These are phyloP conservation scores for Monosporascus sp. DNA, from an alignment of 2,329 filamentous ascomycete genomes.

Conservation along the genomic window DNA sequence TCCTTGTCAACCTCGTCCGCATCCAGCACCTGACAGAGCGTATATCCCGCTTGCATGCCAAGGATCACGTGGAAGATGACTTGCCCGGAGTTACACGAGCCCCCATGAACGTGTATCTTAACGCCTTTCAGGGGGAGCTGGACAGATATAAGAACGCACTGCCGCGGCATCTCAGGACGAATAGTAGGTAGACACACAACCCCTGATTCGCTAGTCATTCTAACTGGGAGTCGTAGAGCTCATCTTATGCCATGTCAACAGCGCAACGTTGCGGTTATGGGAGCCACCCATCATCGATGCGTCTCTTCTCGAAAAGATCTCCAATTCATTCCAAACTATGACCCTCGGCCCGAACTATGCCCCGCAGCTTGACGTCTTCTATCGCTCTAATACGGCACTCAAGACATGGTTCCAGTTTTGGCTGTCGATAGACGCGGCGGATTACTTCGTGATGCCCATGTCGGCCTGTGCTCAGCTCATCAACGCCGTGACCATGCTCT, in stretches of 20 bases:
- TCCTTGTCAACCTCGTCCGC: conserved; percentile 40
- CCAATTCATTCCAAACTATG: conserved; percentile 34
- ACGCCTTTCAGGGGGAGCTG: conserved; percentile 40
- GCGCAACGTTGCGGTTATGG: conserved; percentile 38
- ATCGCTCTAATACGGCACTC: conserved; percentile 41
- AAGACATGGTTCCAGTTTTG: conserved; percentile 45
- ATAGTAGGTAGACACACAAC: conserved; percentile 28
- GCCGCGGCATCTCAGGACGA: conserved; percentile 27
- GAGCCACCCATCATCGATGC: conserved; percentile 41
- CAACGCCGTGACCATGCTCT: conserved; percentile 45
- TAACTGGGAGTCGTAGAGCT: conserved; percentile 23
- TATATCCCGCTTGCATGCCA: conserved; percentile 36
- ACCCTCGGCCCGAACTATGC: conserved; percentile 26
- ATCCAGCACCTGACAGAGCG: conserved; percentile 46
- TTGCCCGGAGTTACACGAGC: conserved; percentile 31
- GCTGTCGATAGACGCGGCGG: conserved; percentile 35
- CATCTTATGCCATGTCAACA: conserved; percentile 34
- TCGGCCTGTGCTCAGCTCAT: conserved; percentile 40
- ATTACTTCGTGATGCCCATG: conserved; percentile 42
- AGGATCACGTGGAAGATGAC: conserved; percentile 28
- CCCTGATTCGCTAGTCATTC: neutral
- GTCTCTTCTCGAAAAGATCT: conserved; percentile 34
- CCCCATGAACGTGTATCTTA: conserved; percentile 38
- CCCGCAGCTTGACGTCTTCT: conserved; percentile 44
- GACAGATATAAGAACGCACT: conserved; percentile 34